Percentiles rank a stretch among this genome's conserved stretches.
Evolutionary conservation across 441 rosid species (phyloP).

Genomic region (Aquilaria agallochum): DNA sequence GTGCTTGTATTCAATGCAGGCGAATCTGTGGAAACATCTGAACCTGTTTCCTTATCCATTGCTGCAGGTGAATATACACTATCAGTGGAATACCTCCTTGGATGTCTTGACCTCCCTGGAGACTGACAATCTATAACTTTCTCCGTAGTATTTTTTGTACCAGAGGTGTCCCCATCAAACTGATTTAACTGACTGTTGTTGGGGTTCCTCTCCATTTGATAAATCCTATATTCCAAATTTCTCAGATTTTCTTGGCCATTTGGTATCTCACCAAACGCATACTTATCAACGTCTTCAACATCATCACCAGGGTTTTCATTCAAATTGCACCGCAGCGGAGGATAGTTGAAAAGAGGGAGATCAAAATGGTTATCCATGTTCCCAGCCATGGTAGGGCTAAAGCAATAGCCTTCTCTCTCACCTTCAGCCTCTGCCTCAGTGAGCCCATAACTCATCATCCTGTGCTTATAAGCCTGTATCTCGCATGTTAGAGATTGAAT

Average conservation of each 20-base stretch:
- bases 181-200: slow-evolving; percentile 42
- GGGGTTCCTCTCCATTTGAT: slow-evolving; percentile 76
- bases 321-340: slow-evolving; percentile 66
- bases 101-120: slow-evolving; percentile 60
- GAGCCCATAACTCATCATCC: slow-evolving; percentile 91
- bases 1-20: slow-evolving; percentile 45
- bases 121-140: slow-evolving; percentile 76
- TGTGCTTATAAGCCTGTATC: slow-evolving; percentile 82
- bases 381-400: slow-evolving; percentile 35
- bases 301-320: slow-evolving; percentile 61
- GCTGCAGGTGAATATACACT: slow-evolving; percentile 52
- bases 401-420: slow-evolving; percentile 37
- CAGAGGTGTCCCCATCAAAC: slow-evolving; percentile 40
- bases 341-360: slow-evolving; percentile 57
- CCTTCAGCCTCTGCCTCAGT: slow-evolving; percentile 66
- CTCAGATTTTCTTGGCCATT: slow-evolving; percentile 40
- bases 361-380: slow-evolving; percentile 42
- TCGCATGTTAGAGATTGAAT: slow-evolving; percentile 79
- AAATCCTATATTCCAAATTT: slow-evolving; percentile 70
- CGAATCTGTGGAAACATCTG: slow-evolving; percentile 42
- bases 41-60: slow-evolving; percentile 33
- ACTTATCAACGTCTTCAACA: slow-evolving; percentile 67
- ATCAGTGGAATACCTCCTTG: slow-evolving; percentile 51
- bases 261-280: slow-evolving; percentile 66
- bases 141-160: slow-evolving; percentile 47